Percentiles rank a stretch among this genome's conserved stretches.
These are phyloP conservation scores for Daldinia grandis DNA, from an alignment of 495 filamentous ascomycete genomes.

Conservation along the genomic window DNA sequence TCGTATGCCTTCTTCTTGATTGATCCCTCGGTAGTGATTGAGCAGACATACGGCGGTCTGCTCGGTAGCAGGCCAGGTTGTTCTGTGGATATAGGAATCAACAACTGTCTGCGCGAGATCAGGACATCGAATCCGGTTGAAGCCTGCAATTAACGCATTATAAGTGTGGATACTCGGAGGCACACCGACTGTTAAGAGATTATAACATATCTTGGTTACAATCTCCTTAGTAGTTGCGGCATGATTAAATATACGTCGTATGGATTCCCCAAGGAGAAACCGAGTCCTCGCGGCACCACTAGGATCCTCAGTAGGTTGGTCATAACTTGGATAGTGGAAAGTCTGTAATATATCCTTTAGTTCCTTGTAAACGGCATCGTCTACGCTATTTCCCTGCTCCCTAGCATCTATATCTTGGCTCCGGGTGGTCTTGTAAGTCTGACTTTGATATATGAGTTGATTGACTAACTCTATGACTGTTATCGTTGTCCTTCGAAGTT, in stretches of 20 bases:
- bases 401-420: conserved; percentile 11
- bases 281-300: conserved; percentile 27
- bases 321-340: conserved; percentile 48
- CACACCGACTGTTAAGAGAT: conserved; percentile 64
- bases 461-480: conserved; percentile 41
- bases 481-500: conserved; percentile 40
- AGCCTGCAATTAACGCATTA: conserved; percentile 68
- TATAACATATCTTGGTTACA: conserved; percentile 71
- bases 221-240: conserved; percentile 39
- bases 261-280: conserved; percentile 45
- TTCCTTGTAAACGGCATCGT: conserved; percentile 12
- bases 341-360: conserved; percentile 17
- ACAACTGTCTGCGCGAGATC: conserved; percentile 63
- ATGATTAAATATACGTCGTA: conserved; percentile 46
- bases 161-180: conserved; percentile 71
- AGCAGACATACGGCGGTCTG: conserved; percentile 63
- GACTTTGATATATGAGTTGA: conserved; percentile 32
- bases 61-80: conserved; percentile 60
- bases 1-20: conserved; percentile 52
- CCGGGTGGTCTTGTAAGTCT: neutral
- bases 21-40: conserved; percentile 59
- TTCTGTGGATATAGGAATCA: conserved; percentile 58
- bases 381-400: neutral
- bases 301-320: conserved; percentile 34
- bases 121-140: conserved; percentile 60